A percentile compares a stretch with the other conserved stretches of the same genome.
Conservation (phyloP, 1,284 basidiomycete species). For the Cutaneotrichosporon dermatis region DNA sequence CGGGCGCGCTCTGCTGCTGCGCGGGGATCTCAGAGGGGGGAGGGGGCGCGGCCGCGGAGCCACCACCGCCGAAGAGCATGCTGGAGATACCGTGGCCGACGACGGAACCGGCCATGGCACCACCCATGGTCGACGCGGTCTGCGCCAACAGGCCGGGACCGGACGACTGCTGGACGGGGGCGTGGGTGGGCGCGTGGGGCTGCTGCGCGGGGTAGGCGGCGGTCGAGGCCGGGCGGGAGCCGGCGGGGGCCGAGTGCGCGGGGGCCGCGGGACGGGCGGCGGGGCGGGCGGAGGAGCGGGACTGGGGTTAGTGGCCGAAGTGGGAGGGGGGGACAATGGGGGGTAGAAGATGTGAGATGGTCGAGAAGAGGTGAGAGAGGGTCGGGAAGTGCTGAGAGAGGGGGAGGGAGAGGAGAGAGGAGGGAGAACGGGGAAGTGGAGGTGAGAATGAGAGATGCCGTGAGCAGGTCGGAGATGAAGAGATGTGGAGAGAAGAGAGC, state of each 20-base stretch:
- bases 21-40: constrained; percentile 44
- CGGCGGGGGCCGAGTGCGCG: constrained; percentile 5
- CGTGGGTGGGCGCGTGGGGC: constrained; percentile 11
- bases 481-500: too few species aligned
- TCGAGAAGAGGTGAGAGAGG: too few species aligned
- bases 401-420: too few species aligned
- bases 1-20: constrained; percentile 23
- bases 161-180: constrained; percentile 22
- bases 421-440: not conserved
- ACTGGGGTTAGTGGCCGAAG: constrained; percentile 17
- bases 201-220: constrained; percentile 32
- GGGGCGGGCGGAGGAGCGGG: constrained; percentile 42
- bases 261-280: constrained; percentile 29
- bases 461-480: too few species aligned
- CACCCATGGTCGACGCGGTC: constrained; percentile 56
- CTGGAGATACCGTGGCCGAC: constrained; percentile 56
- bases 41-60: constrained; percentile 38
- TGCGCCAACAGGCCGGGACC: constrained; percentile 44
- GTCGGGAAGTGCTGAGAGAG: too few species aligned
- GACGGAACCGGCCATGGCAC: constrained; percentile 53
- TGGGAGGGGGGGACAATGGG: not conserved
- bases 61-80: constrained; percentile 55
- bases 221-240: constrained; percentile 32
- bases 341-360: too few species aligned
- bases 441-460: too few species aligned